Evolutionary conservation across 176 grass and related monocot species (phyloP), one percentile per base, ranked within the genome.

Genomic region (Thinopyrum elongatum): DNA sequence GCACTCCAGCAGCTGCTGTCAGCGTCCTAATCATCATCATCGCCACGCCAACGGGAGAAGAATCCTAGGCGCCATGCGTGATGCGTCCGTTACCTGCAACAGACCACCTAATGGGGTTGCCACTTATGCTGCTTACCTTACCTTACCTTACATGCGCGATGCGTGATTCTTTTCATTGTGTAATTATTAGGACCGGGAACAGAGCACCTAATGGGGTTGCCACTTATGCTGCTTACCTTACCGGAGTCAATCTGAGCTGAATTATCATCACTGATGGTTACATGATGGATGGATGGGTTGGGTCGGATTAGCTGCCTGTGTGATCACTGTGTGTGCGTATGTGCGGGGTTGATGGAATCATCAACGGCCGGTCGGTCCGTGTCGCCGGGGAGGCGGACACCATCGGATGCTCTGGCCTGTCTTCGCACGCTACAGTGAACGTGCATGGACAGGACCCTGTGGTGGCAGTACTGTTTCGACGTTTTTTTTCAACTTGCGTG

Each of bases 351-450:
- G 42, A 71, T 41, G 68, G 36, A 11, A 72, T 72, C 10, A 31
- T 53, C 42, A 49, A 31, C 46, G 44, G 27, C 46, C 72, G 72
- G 72, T 63, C 35, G 53, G 53, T 78, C 7, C 30, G 60, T 85
- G 74, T 85, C 60, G 41, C 60, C 60, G 83, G 14, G 27, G 69
- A 6, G 5, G 8, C 15, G 17, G 77, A 87, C 85, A 81, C 85
- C 66, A 49, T 36, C 67, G 67, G 67, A 86, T 86, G 67, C 85
- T 64, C 38, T 41, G 64, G 28, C 19, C 27, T 36, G 64, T 70
- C 27, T 70, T 16, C 27, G 1, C 64, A 2, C 25, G 6, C 73
- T 42, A 38, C 59, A 11, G 58, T 42, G 8, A 76, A 53, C 47
- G 41, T 42, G 6, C 12, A 3, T 26, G 0, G 19, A 10, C 8